These are phyloP conservation scores for Penicillium ucsense DNA, from an alignment of 495 filamentous ascomycete species.

Conservation along the genomic window DNA sequence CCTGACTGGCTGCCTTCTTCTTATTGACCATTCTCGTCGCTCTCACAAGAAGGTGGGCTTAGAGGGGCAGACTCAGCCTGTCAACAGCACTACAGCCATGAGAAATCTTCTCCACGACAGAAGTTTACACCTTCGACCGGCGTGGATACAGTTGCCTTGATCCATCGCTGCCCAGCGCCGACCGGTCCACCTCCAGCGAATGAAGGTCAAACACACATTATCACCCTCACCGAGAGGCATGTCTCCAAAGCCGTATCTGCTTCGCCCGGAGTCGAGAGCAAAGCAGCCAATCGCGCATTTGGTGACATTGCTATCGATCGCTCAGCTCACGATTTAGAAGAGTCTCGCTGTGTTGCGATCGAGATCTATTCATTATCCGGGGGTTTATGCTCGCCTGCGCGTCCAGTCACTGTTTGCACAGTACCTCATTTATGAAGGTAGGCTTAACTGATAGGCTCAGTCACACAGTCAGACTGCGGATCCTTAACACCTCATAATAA, in stretches of 20 bases:
- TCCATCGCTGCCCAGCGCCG: neutral
- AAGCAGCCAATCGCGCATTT: neutral
- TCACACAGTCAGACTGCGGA: neutral
- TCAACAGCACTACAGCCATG: no score
- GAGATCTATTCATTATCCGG: no score
- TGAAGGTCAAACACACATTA: slow-evolving; percentile 1
- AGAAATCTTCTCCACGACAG: neutral
- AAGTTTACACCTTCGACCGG: neutral
- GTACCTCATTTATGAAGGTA: no score
- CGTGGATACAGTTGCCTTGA: neutral
- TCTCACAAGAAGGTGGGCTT: neutral
- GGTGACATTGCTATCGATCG: no score
- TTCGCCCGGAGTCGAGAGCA: neutral
- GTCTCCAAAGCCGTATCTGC: neutral
- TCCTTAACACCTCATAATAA: neutral
- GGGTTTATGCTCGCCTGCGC: no score
- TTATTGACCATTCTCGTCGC: neutral
- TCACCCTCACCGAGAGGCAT: neutral
- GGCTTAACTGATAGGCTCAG: no score
- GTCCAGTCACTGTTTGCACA: no score
- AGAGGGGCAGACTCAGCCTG: neutral
- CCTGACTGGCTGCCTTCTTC: slow-evolving; percentile 1
- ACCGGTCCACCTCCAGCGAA: neutral
- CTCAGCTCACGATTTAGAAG: no score
- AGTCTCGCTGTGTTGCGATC: no score